phyloP scores from a whole-genome alignment of 139 green algal species.

The Zygnema circumcarinatum region DNA sequence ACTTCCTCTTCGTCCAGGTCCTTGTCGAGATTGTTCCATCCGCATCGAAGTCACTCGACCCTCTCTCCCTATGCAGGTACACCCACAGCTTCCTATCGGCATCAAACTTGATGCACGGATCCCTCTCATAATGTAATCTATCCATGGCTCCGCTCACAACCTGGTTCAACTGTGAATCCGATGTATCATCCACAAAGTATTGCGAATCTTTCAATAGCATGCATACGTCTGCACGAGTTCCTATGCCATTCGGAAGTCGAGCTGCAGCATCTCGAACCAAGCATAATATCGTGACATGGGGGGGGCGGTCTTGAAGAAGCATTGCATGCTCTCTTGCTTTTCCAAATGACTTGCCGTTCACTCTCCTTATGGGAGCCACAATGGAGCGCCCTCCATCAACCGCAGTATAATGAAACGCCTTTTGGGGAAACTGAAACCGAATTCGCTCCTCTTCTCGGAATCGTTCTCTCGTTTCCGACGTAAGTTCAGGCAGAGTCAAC shows the following conservation, averaged over 20 bases:
- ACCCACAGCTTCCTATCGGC: conserved; percentile 42
- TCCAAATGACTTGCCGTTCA: conserved; percentile 14
- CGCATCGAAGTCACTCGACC: conserved; percentile 20
- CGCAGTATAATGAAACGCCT: conserved; percentile 37
- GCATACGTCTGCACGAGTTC: conserved; percentile 55
- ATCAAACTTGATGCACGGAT: conserved; percentile 50
- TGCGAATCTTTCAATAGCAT: conserved; percentile 38
- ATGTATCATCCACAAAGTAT: conserved; percentile 30
- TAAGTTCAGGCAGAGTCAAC: not conserved
- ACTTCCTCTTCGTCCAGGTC: conserved; percentile 5
- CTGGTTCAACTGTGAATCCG: conserved; percentile 41
- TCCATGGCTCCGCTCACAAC: conserved; percentile 59
- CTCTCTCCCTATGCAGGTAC: conserved; percentile 55
- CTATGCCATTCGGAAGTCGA: conserved; percentile 42
- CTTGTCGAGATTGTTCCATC: conserved; percentile 23
- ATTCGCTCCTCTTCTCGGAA: conserved; percentile 40
- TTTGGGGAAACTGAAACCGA: conserved; percentile 14
- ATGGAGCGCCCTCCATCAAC: conserved; percentile 36
- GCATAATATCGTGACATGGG: conserved; percentile 49
- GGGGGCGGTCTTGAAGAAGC: conserved; percentile 26
- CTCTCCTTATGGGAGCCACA: conserved; percentile 24
- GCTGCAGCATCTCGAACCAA: conserved; percentile 46
- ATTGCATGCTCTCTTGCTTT: conserved; percentile 47
- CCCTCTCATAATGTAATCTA: conserved; percentile 57
- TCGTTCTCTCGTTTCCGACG: not conserved